Conservation (phyloP, 345 rosid genomes). For the Eucalyptus marginata region DNA sequence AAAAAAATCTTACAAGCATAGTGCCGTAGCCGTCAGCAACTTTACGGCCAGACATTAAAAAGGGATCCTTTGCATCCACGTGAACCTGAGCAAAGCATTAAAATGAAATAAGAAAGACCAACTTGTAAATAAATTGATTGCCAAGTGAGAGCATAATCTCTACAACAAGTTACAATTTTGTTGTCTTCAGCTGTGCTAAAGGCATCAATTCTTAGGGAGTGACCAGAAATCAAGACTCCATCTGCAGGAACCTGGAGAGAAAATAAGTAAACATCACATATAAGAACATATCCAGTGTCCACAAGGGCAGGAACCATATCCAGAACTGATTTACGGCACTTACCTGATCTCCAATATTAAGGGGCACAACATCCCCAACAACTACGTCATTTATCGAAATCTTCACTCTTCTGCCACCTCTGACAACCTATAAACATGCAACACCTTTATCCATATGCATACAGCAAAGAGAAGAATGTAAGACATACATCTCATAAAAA, state of each 20-base stretch:
- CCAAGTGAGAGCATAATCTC: background rate
- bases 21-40: slow-evolving; percentile 91
- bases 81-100: slow-evolving; percentile 33
- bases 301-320: background rate
- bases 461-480: background rate
- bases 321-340: background rate
- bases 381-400: slow-evolving; percentile 86
- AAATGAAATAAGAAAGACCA: background rate
- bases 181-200: slow-evolving; percentile 99
- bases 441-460: background rate
- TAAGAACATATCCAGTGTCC: background rate
- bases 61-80: slow-evolving; percentile 65
- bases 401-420: slow-evolving; percentile 70
- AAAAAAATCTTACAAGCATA: slow-evolving; percentile 58
- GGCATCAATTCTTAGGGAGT: slow-evolving; percentile 79
- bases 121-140: background rate
- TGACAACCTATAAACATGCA: slow-evolving; percentile 39
- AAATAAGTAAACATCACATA: background rate
- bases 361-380: slow-evolving; percentile 92
- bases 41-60: slow-evolving; percentile 97
- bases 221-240: slow-evolving; percentile 70
- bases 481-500: background rate
- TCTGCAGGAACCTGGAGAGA: slow-evolving; percentile 83
- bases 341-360: slow-evolving; percentile 93
- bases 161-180: slow-evolving; percentile 41